Evolutionary conservation across 2,329 filamentous ascomycete species (phyloP).

Genomic region (Hypoxylon sp.): DNA sequence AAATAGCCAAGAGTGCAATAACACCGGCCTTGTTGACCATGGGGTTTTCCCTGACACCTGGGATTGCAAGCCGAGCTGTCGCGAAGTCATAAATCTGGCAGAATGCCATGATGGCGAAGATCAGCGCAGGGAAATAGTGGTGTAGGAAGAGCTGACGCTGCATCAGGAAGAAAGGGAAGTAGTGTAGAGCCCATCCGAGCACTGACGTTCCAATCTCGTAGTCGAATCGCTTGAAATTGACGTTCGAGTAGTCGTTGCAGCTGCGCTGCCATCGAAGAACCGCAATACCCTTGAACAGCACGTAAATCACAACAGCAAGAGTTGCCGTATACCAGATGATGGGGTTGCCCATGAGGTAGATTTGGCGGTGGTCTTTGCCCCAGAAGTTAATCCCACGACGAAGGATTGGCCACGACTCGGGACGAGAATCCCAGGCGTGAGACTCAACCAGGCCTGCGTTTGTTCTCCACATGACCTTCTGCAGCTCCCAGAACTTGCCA

Average conservation of each 20-base stretch:
- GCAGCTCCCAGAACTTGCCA: conserved; percentile 96
- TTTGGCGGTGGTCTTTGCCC: conserved; percentile 92
- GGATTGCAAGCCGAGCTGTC: conserved; percentile 76
- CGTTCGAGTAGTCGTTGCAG: conserved; percentile 85
- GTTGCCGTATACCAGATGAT: conserved; percentile 95
- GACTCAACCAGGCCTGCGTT: conserved; percentile 97
- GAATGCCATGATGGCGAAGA: conserved; percentile 91
- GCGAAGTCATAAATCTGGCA: conserved; percentile 91
- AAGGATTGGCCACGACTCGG: conserved; percentile 91
- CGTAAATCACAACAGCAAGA: conserved; percentile 80
- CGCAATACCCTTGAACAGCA: conserved; percentile 87
- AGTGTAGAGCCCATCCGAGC: conserved; percentile 96
- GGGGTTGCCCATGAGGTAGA: conserved; percentile 96
- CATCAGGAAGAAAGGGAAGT: conserved; percentile 99
- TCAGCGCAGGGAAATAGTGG: conserved; percentile 97
- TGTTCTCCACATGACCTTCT: conserved; percentile 98
- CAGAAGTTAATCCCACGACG: conserved; percentile 99
- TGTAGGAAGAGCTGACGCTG: conserved; percentile 97
- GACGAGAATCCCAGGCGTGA: conserved; percentile 97
- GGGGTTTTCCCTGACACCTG: conserved; percentile 78
- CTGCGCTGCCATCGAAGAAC: conserved; percentile 94
- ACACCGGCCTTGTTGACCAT: conserved; percentile 81
- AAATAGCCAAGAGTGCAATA: conserved; percentile 78
- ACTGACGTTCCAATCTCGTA: conserved; percentile 94
- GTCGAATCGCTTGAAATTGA: conserved; percentile 95